Evolutionary conservation across 2,329 filamentous ascomycete genomes (phyloP).

Genomic region (Trichoderma hamatum): DNA sequence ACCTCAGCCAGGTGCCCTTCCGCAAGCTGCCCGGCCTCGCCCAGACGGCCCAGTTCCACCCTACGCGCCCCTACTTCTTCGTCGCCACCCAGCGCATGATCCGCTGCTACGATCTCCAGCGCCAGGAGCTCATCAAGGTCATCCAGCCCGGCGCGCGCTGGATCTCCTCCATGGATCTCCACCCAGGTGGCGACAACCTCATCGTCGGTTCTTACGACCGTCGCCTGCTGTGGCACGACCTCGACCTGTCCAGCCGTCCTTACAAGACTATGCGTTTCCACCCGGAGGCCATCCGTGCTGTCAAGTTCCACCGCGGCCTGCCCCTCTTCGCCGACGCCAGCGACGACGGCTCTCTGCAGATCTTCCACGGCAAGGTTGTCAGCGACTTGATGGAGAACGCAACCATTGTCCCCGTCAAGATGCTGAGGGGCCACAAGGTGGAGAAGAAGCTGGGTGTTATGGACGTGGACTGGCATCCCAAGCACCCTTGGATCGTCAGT

Average conservation of each 20-base stretch:
- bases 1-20: constrained; percentile 94
- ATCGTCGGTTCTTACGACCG: constrained; percentile 95
- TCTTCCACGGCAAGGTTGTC: constrained; percentile 96
- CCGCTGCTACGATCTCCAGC: constrained; percentile 89
- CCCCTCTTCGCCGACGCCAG: constrained; percentile 93
- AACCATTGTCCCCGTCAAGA: constrained; percentile 93
- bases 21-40: constrained; percentile 72
- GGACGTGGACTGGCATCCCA: constrained; percentile 94
- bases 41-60: constrained; percentile 93
- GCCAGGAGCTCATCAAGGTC: constrained; percentile 89
- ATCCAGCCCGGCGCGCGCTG: constrained; percentile 88
- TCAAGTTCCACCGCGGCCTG: constrained; percentile 79
- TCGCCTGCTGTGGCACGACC: constrained; percentile 92
- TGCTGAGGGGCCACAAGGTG: constrained; percentile 86
- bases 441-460: constrained; percentile 85
- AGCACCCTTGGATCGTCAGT: constrained; percentile 91
- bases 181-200: constrained; percentile 90
- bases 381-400: constrained; percentile 95
- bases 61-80: constrained; percentile 89
- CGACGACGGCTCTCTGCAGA: constrained; percentile 91
- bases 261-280: constrained; percentile 98
- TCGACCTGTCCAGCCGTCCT: constrained; percentile 85
- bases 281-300: constrained; percentile 83
- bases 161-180: constrained; percentile 93
- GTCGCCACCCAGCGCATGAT: constrained; percentile 94